phyloP scores from a whole-genome alignment of 169 alveolate genomes.

The Nephromyces sp. region DNA sequence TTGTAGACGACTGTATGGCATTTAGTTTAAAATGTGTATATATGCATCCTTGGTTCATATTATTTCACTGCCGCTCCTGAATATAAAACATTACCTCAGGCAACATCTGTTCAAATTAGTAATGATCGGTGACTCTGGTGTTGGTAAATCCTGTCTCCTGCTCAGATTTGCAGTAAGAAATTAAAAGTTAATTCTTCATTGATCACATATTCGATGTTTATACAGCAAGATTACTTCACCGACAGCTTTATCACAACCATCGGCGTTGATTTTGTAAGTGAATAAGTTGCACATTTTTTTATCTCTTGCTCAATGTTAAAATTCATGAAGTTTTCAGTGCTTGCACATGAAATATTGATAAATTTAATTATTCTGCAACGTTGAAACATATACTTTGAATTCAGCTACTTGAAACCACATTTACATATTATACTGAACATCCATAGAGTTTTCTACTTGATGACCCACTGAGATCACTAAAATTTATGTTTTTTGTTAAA shows the following conservation, averaged over 20 bases:
- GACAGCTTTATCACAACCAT: constrained; percentile 82
- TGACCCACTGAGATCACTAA: constrained; percentile 10
- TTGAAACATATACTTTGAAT: too few relatives aligned
- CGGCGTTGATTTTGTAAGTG: constrained; percentile 74
- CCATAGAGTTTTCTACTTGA: neutral
- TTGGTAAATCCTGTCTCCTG: constrained; percentile 91
- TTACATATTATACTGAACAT: too few relatives aligned
- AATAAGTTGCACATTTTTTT: neutral
- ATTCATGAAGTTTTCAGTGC: too few relatives aligned
- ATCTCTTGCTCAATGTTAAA: neutral
- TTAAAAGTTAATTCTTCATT: constrained; percentile 1
- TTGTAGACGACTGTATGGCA: too few relatives aligned
- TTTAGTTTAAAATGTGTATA: too few relatives aligned
- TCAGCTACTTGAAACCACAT: too few relatives aligned
- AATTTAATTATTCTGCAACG: too few relatives aligned
- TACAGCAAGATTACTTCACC: constrained; percentile 69
- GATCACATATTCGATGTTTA: neutral
- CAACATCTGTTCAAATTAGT: constrained; percentile 91
- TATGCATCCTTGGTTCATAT: too few relatives aligned
- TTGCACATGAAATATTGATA: too few relatives aligned
- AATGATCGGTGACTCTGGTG: constrained; percentile 95
- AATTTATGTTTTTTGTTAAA: constrained; percentile 26
- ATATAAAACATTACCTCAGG: constrained; percentile 33
- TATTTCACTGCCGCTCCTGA: too few relatives aligned
- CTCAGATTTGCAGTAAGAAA: constrained; percentile 83